Base-by-base conservation (phyloP, 148 eudicot genomes). In the Vaccinium macrocarpon region DNA sequence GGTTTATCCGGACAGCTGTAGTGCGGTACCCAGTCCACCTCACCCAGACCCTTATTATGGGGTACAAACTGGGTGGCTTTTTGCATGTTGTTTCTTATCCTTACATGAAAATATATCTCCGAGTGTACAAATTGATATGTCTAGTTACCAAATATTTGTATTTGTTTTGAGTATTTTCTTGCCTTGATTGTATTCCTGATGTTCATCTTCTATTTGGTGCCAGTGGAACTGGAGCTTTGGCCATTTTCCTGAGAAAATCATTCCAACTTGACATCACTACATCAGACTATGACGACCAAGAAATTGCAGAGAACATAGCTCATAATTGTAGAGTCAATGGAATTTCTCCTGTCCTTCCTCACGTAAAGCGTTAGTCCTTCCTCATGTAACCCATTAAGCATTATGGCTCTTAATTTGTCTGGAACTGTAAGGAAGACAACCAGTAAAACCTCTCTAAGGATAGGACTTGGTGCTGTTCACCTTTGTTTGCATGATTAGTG, bases 211-310 rank as follows among this genome's bases (percentile, higher is more conserved):
- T 51, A 57, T 38, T 73, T 50, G 46, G 62, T 86, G 77, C 82
- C 94, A 93, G 97, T 85, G 98, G 99, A 85, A 95, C 98, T 38
- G 99, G 98, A 81, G 99, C 98, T 82, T 89, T 97, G 87, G 97
- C 99, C 84, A 95, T 97, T 77, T 97, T 92, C 84, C 64, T 97
- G 89, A 84, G 82, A 57, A 97, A 93, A 87, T 86, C 91, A 23
- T 89, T 91, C 84, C 92, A 92, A 84, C 86, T 93, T 70, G 97
- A 97, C 86, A 93, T 97, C 72, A 93, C 99, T 53, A 95, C 98
- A 73, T 97, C 98, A 57, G 98, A 97, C 83, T 93, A 97, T 75
- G 96, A 95, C 87, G 99, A 97, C 87, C 91, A 87, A 86, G 98
- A 95, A 85, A 95, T 95, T 53, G 98, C 90, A 85, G 97, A 93